Conservation (phyloP, 495 filamentous ascomycete genomes). For the Cercophora newfieldiana region DNA sequence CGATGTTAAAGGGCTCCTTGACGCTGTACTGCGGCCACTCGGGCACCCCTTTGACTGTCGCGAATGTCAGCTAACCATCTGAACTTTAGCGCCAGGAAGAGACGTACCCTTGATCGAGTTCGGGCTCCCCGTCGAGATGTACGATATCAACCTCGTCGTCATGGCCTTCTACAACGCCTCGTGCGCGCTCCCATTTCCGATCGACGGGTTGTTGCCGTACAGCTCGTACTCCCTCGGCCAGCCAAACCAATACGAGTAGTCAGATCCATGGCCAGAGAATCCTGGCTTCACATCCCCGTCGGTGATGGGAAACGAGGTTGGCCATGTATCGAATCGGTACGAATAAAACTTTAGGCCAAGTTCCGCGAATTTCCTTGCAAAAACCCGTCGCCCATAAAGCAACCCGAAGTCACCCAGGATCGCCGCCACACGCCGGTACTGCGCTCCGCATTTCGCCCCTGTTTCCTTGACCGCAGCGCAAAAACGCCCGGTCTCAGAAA, state of each 20-base stretch:
- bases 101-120: conserved; percentile 8
- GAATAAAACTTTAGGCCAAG: conserved; percentile 4
- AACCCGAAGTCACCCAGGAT: conserved; percentile 11
- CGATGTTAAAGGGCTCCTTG: conserved; percentile 3
- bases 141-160: conserved; percentile 5
- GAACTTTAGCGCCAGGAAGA: no score
- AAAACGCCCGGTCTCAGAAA: neutral
- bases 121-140: conserved; percentile 9
- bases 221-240: conserved; percentile 6
- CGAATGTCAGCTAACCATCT: neutral
- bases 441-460: conserved; percentile 3
- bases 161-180: neutral
- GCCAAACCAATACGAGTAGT: conserved; percentile 14
- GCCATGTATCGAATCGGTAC: neutral
- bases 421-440: conserved; percentile 10
- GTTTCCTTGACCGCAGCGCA: conserved; percentile 8
- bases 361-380: conserved; percentile 13
- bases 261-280: conserved; percentile 7
- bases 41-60: conserved; percentile 4
- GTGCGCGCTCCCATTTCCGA: conserved; percentile 1
- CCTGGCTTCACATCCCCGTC: neutral
- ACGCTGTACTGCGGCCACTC: conserved; percentile 11
- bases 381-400: neutral
- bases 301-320: neutral
- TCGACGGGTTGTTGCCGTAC: conserved; percentile 4